Evolutionary conservation across 176 grass and related monocot species (phyloP).

Genomic region (Eragrostis curvula): DNA sequence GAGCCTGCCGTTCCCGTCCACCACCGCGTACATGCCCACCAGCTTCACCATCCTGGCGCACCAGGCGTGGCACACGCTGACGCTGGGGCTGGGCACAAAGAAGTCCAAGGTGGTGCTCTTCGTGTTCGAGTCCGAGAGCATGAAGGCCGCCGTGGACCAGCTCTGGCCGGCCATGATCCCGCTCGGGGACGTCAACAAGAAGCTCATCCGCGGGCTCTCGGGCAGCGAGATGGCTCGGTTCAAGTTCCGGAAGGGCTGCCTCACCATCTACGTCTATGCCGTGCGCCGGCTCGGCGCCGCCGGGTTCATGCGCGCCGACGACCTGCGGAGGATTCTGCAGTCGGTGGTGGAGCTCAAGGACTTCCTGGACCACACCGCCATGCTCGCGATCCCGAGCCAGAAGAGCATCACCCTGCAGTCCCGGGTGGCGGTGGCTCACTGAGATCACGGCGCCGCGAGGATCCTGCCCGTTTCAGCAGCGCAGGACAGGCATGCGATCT

Average conservation of each 20-base stretch:
- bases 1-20: slow-evolving; percentile 91
- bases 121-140: slow-evolving; percentile 91
- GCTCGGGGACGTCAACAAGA: slow-evolving; percentile 94
- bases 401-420: slow-evolving; percentile 84
- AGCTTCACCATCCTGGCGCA: slow-evolving; percentile 99
- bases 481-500: slow-evolving; percentile 36
- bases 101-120: slow-evolving; percentile 95
- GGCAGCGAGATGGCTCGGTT: slow-evolving; percentile 96
- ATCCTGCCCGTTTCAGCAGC: slow-evolving; percentile 14
- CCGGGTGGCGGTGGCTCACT: slow-evolving; percentile 58
- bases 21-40: slow-evolving; percentile 83
- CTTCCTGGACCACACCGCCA: slow-evolving; percentile 92
- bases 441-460: not conserved
- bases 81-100: slow-evolving; percentile 92
- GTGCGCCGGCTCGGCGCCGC: slow-evolving; percentile 80
- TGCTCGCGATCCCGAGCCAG: slow-evolving; percentile 94
- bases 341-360: slow-evolving; percentile 81
- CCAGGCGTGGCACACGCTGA: slow-evolving; percentile 97
- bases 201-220: slow-evolving; percentile 83
- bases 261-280: slow-evolving; percentile 97
- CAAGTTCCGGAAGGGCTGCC: slow-evolving; percentile 96
- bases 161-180: slow-evolving; percentile 84
- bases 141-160: slow-evolving; percentile 86
- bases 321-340: slow-evolving; percentile 74
- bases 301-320: slow-evolving; percentile 83